These are phyloP conservation scores for Gynostemma pentaphyllum DNA, from an alignment of 306 rosid species.

Conservation along the genomic window DNA sequence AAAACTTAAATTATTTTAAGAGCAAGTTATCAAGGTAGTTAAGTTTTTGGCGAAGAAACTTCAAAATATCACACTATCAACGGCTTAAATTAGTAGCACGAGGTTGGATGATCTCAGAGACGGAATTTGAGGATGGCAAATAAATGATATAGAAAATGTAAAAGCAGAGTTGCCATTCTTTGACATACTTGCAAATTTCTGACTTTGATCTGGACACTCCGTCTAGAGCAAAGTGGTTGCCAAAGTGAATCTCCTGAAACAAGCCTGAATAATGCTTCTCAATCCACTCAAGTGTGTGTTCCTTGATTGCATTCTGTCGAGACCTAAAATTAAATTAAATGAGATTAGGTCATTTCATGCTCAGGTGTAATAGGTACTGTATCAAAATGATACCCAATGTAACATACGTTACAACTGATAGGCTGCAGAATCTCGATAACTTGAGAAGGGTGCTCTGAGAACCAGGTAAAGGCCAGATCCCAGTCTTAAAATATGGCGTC, in stretches of 20 bases:
- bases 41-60: too few species aligned
- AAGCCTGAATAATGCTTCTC: conserved; percentile 68
- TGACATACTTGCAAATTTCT: conserved; percentile 76
- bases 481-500: conserved; percentile 75
- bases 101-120: neutral
- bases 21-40: too few species aligned
- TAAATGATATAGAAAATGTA: neutral
- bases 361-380: neutral
- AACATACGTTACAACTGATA: conserved; percentile 85
- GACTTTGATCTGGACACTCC: conserved; percentile 75
- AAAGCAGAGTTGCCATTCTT: conserved; percentile 19
- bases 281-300: conserved; percentile 80
- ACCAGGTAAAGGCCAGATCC: conserved; percentile 87
- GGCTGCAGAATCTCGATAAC: conserved; percentile 66
- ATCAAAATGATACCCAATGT: neutral
- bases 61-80: too few species aligned
- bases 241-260: conserved; percentile 89
- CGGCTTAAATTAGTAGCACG: neutral
- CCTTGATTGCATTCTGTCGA: conserved; percentile 80
- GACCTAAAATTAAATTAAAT: conserved; percentile 39
- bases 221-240: conserved; percentile 87
- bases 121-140: neutral
- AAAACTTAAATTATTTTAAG: neutral
- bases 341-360: neutral
- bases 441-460: conserved; percentile 61